Evolutionary conservation across 2,329 filamentous ascomycete species (phyloP), one percentile per base, ranked within the genome.

Genomic region (Ceratocystis alfenasii): DNA sequence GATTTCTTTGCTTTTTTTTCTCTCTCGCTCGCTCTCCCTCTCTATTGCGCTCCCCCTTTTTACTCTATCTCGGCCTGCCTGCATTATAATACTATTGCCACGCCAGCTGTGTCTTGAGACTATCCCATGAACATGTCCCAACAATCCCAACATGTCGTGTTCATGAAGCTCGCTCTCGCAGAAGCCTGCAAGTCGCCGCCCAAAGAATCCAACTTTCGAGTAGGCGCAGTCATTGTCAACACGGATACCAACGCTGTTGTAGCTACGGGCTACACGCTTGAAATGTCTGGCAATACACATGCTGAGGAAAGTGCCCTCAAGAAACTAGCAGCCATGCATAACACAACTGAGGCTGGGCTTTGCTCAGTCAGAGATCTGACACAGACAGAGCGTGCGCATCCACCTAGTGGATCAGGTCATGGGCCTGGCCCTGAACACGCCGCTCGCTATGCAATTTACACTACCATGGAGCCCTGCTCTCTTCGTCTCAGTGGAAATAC

Each of bases 261-360:
- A 33, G 83, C 88, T 0, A 89, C 89, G 1, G 93, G 94, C 65
- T 97, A 93, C 77, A 96, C 94, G 0, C 81, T 96, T 67, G 93
- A 99, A 75, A 84, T 92, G 3, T 81, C 85, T 0, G 94, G 93
- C 53, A 99, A 99, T 77, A 97, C 94, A 0, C 94, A 99, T 73
- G 94, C 94, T 2, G 94, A 99, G 74, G 91, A 99, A 77, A 93
- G 88, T 75, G 95, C 90, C 72, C 81, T 99, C 66, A 76, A 86
- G 62, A 97, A 99, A 74, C 81, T 86, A 15, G 78, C 83, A 1
- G 71, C 77, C 30, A 20, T 63, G 8, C 28, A 65, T 33, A 36
- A 61, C 71, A 76, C 80, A 0, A 67, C 79, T 0, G 85, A 88
- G 69, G 81, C 83, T 15, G 25, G 60, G 12, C 28, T 66, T 15